phyloP scores from a whole-genome alignment of 2,329 filamentous ascomycete species.

The Cylindrodendrum hubeiense region DNA sequence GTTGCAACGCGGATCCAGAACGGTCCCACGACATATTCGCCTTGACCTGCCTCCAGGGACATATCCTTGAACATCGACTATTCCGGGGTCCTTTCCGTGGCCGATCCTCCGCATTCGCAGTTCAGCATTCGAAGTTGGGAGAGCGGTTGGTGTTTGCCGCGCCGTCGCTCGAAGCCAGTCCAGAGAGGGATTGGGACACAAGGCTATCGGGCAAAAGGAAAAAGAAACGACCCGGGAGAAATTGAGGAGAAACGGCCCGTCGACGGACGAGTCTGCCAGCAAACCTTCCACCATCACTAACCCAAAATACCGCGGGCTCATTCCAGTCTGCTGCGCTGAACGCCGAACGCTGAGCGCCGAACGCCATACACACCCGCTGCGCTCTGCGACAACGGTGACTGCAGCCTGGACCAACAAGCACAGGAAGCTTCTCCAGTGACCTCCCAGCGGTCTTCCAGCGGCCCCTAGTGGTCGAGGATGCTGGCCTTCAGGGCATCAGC shows the following conservation, averaged over 20 bases:
- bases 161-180: not conserved
- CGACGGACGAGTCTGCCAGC: not conserved
- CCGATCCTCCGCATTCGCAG: not conserved
- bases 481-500: constrained; percentile 37
- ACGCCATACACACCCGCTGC: not conserved
- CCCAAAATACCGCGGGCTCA: not conserved
- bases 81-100: not conserved
- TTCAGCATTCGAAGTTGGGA: not conserved
- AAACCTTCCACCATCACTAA: not conserved
- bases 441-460: constrained; percentile 19
- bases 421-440: not conserved
- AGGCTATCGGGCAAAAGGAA: not conserved
- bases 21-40: not conserved
- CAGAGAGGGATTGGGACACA: not conserved
- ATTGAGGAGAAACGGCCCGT: not conserved
- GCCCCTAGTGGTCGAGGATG: constrained; percentile 31
- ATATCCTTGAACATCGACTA: not conserved
- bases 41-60: not conserved
- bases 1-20: not conserved
- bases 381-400: not conserved
- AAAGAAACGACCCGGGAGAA: constrained; percentile 8
- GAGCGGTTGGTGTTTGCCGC: constrained; percentile 1
- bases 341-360: no score
- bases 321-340: not conserved
- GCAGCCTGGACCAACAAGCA: constrained; percentile 4